These are phyloP conservation scores for Mucor lusitanicus DNA, from an alignment of 371 early-diverging fungal genomes.

Conservation along the genomic window DNA sequence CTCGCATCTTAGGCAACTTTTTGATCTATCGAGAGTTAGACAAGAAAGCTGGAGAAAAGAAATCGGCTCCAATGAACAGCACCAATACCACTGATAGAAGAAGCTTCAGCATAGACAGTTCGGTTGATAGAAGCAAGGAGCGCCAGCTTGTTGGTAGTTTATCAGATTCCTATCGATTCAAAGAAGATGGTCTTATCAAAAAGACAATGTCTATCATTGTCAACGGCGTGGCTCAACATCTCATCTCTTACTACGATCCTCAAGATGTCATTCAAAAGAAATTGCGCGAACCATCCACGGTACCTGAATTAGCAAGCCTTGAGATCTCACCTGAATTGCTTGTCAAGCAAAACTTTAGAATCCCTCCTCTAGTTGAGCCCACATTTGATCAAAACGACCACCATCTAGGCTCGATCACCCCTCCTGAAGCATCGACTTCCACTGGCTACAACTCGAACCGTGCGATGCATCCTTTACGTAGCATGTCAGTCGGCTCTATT, in stretches of 20 bases:
- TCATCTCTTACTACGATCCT: slow-evolving; percentile 85
- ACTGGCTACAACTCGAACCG: slow-evolving; percentile 15
- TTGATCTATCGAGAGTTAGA: slow-evolving; percentile 66
- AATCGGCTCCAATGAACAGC: slow-evolving; percentile 4
- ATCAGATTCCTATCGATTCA: slow-evolving; percentile 70
- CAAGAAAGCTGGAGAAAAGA: slow-evolving; percentile 36
- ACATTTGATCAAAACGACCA: slow-evolving; percentile 30
- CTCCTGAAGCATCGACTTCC: slow-evolving; percentile 23
- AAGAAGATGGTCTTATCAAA: slow-evolving; percentile 84
- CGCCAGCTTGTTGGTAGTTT: slow-evolving; percentile 62
- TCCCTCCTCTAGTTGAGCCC: slow-evolving; percentile 58
- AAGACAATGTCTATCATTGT: slow-evolving; percentile 85
- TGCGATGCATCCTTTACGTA: slow-evolving; percentile 34
- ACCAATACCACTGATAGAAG: slow-evolving; percentile 1
- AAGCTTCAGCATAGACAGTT: slow-evolving; percentile 36
- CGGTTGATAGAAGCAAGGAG: slow-evolving; percentile 42
- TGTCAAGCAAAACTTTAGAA: slow-evolving; percentile 64
- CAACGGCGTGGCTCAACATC: slow-evolving; percentile 77
- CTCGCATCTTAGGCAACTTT: slow-evolving; percentile 69
- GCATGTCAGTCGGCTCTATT: slow-evolving; percentile 41
- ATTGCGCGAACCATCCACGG: slow-evolving; percentile 61
- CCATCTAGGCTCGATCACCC: slow-evolving; percentile 18
- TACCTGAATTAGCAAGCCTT: slow-evolving; percentile 56
- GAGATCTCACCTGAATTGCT: slow-evolving; percentile 64
- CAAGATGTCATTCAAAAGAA: slow-evolving; percentile 67